phyloP scores from a whole-genome alignment of 176 grass and related monocot genomes.

The Ampelocalamus luodianensis region DNA sequence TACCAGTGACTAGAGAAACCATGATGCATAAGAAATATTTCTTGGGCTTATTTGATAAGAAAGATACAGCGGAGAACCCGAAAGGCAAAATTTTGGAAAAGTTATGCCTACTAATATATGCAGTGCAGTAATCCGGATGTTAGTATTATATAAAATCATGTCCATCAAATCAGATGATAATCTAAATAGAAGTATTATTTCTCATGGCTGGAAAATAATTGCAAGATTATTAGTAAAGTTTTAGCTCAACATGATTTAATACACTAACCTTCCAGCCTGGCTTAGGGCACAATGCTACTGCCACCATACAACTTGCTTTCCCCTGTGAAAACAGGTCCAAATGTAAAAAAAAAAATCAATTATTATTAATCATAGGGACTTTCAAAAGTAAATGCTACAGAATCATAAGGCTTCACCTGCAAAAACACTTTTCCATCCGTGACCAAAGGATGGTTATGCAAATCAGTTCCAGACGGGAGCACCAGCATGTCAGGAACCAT shows the following conservation, averaged over 20 bases:
- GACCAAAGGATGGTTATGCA: constrained; percentile 87
- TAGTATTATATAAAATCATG: constrained; percentile 10
- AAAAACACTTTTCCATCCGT: constrained; percentile 73
- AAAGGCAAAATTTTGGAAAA: background rate
- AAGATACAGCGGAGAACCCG: background rate
- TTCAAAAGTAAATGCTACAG: constrained; percentile 9
- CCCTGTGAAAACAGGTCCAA: constrained; percentile 58
- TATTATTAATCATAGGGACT: background rate
- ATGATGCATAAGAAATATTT: background rate
- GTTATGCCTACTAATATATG: background rate
- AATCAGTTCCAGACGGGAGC: constrained; percentile 75
- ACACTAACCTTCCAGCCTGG: constrained; percentile 86
- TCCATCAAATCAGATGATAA: background rate
- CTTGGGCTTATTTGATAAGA: background rate
- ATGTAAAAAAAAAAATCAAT: background rate
- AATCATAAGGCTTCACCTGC: constrained; percentile 58
- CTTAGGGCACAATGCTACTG: constrained; percentile 75
- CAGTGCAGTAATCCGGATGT: background rate
- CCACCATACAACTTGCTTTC: constrained; percentile 95
- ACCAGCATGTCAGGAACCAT: constrained; percentile 78
- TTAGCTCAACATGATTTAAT: background rate
- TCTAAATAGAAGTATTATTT: constrained; percentile 1
- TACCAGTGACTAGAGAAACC: background rate
- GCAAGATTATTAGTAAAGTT: constrained; percentile 8
- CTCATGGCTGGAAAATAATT: constrained; percentile 13